Evolutionary conservation across 2,329 filamentous ascomycete genomes (phyloP), one percentile per base, ranked within the genome.

Genomic region (Sporothrix dimorphospora): DNA sequence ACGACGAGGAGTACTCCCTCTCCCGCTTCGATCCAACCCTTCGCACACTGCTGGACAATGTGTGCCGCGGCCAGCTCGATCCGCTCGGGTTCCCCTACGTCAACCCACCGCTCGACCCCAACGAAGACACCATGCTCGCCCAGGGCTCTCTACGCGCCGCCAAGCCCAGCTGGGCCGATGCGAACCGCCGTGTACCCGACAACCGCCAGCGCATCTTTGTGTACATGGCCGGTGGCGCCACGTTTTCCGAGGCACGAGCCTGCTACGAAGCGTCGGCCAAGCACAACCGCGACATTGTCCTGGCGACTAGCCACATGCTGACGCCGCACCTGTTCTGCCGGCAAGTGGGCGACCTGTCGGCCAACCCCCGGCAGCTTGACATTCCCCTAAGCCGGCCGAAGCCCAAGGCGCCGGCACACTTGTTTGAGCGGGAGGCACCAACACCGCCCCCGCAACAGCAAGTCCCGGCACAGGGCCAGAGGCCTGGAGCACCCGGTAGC

Each of bases 161-260:
- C 19, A 97, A 97, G 78, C 96, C 95, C 1, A 97, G 94, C 55
- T 99, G 96, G 96, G 96, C 96, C 1, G 93, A 93, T 70, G 91
- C 92, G 11, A 90, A 94, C 57, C 87, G 91, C 61, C 88, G 90
- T 38, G 90, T 84, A 73, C 89, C 86, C 73, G 95, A 98, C 79
- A 97, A 94, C 75, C 89, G 92, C 70, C 96, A 99, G 80, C 90
- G 96, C 69, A 87, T 98, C 70, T 92, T 99, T 73, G 91, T 98
- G 19, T 98, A 97, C 80, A 91, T 98, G 87, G 96, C 95, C 1
- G 96, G 96, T 65, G 96, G 96, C 59, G 96, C 96, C 24, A 98
- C 96, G 0, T 97, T 95, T 80, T 94, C 93, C 5, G 96, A 99
- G 82, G 88, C 93, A 42, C 90, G 96, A 38, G 88, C 90, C 14